Base-by-base conservation (phyloP, 495 filamentous ascomycete species). In the Penicillium roqueforti region DNA sequence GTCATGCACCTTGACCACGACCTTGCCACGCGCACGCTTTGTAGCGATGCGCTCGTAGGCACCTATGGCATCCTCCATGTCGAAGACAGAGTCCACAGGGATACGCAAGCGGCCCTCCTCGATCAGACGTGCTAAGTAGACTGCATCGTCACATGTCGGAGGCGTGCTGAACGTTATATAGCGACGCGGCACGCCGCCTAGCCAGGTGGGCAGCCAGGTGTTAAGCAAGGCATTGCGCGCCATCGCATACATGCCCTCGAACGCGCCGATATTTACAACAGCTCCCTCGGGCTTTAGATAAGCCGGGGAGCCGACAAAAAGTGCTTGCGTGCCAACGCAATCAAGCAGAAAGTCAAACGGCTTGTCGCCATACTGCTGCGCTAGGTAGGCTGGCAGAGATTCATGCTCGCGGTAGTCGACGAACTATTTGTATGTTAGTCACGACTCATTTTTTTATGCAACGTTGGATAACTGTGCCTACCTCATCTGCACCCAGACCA, bases 341-440 rank as follows among this genome's bases (percentile, higher is more conserved):
- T 76, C 74, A 13, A 76, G 61, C 26, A 76, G 55, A 38, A 66
- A 63, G 55, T 76, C 73, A 22, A 76, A 63, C 44, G 52, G 65
- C 37, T 62, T 47, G 2, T 61, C 57, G 4, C 54, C 56, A 45
- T 66, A 73, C 48, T 58, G 40, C 31, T 48, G 28, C 1, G 59
- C 58, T 1, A 76, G 49, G 8, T 63, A 53, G 4, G 13, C 51
- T 25, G 67, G 62, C 1, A 76, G 32, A 5, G 32, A 6, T 0
- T 46, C 50, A 40, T 70, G 56, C 4, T 50, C 53, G 10, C 26
- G 55, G 46, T 76, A 76, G 46, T 75, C 71, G 8, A 76, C 59
- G 0, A 69, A 65, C 72, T 74, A 53, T 38, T n/a, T n/a, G 16
- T 4, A 37, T 7, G 1, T 49, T 19, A 51, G 47, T 45, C 16